Conservation (phyloP, 805 yeast genomes). For the Pichia californica region DNA sequence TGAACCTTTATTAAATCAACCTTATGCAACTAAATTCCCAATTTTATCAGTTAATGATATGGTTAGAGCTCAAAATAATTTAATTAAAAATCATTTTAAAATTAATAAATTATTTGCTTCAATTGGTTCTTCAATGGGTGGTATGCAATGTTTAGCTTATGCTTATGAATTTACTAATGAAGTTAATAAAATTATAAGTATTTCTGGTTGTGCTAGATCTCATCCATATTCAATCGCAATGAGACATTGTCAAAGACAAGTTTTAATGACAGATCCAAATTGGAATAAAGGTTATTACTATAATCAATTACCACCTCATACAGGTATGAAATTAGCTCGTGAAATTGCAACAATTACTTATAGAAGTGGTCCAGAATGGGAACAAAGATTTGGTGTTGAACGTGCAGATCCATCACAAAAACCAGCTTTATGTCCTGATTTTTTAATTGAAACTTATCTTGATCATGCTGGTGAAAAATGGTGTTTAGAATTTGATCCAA, state of each 20-base stretch:
- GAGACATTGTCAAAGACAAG: conserved; percentile 90
- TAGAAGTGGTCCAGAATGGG: conserved; percentile 97
- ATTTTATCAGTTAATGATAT: conserved; percentile 80
- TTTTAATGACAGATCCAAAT: conserved; percentile 87
- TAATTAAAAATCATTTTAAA: conserved; percentile 57
- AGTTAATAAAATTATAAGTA: conserved; percentile 69
- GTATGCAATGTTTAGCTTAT: conserved; percentile 92
- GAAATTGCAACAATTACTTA: conserved; percentile 93
- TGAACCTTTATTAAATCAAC: conserved; percentile 59
- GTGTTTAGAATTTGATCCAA: conserved; percentile 85
- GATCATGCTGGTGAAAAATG: conserved; percentile 96
- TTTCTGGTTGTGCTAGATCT: conserved; percentile 88
- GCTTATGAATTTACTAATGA: conserved; percentile 76
- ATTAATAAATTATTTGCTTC: conserved; percentile 65
- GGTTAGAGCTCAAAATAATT: conserved; percentile 79
- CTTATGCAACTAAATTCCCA: conserved; percentile 86
- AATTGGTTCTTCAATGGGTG: conserved; percentile 95
- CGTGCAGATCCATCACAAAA: conserved; percentile 71
- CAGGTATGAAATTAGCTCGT: conserved; percentile 90
- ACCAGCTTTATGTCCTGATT: conserved; percentile 92
- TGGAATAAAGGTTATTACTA: conserved; percentile 91
- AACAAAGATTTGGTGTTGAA: conserved; percentile 80
- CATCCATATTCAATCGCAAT: conserved; percentile 93
- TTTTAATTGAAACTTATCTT: conserved; percentile 82
- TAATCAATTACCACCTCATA: conserved; percentile 72